Evolutionary conservation across 768 basidiomycete species (phyloP), one percentile per base, ranked within the genome.

Genomic region (Hericium erinaceus): DNA sequence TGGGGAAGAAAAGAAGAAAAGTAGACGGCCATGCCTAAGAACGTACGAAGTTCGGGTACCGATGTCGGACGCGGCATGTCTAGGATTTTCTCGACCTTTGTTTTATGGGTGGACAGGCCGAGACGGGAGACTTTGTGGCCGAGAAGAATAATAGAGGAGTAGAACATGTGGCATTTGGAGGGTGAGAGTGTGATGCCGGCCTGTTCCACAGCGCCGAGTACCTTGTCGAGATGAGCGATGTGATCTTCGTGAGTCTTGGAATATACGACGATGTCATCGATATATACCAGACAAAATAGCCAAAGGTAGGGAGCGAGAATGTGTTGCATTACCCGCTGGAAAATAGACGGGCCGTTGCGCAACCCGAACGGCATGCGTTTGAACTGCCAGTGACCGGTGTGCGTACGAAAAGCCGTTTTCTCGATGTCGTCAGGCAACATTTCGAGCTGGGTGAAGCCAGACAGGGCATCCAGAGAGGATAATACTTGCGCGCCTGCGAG

Each of bases 381-480:
- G 60, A 77, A 77, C 57, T 78, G 75, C 33, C 58, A 74, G 0
- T 76, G 60, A 8, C 76, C 77, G 39, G 60, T 50, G 58, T 76
- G 77, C 0, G 69, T 70, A 2, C 71, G 57, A 53, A 78, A 77
- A 0, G 74, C 74, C 0, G 70, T 69, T 46, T 72, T 71, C 26
- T 72, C 50, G 75, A 65, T 41, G 66, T 61, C 0, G 75, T 55
- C 57, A 77, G 77, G 0, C 71, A 74, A 55, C 76, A 79, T 11
- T 75, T 73, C 0, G 75, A 66, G 0, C 73, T 55, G 0, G 72
- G 70, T 59, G 75, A 22, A 22, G 22, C 22, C 22, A 22, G 22
- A 22, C 22, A 22, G 22, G 22, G 22, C 22, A 22, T 22, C 73
- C 6, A 77, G 59, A 0, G 72, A 64, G 0, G 73, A 66, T 1